Evolutionary conservation across 108 stramenopile species (phyloP), one percentile per base, ranked within the genome.

Genomic region (Discostella pseudostelligera): DNA sequence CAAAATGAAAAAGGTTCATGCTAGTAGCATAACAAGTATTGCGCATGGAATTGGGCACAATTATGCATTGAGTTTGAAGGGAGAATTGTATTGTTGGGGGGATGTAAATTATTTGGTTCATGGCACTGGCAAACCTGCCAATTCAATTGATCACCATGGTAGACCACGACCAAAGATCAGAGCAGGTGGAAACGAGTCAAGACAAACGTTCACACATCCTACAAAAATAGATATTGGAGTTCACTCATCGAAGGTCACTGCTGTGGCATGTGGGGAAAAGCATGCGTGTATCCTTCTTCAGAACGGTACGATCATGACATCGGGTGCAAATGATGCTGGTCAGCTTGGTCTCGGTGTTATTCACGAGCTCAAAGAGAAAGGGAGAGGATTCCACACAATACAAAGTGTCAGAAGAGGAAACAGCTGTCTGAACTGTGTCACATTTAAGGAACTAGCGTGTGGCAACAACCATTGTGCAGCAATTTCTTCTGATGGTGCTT

Each of bases 401-500:
- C 16, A 10, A 19, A 29, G 46, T 19, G 19, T 10, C 14, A 28
- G 37, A 1, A 20, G 45, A 7, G 22, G 40, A 25, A 44, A 42
- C 14, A 62, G 51, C 43, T 2, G n/a, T n/a, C n/a, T 5, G 11
- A 3, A 2, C 25, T 28, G 7, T 24, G 25, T 70, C 42, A 28
- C 35, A 9, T 70, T 70, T 26, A 51, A 45, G 25, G 60, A 62
- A 35, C 59, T 70, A n/a, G 4, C 60, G 3, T 70, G 69, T 32
- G 69, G 69, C 14, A 47, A 61, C 28, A 70, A 70, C 55, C 59
- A 70, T 35, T 62, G 51, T 35, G 69, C 60, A 19, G 69, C 60
- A 28, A 70, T 70, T 9, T 61, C 40, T 1, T 14, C 8, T 11
- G 6, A 21, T 0, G 51, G 32, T 35, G 26, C 21, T 24, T 36